Evolutionary conservation across 116 monocot genomes (phyloP).

Genomic region (Dioscorea cayenensis): DNA sequence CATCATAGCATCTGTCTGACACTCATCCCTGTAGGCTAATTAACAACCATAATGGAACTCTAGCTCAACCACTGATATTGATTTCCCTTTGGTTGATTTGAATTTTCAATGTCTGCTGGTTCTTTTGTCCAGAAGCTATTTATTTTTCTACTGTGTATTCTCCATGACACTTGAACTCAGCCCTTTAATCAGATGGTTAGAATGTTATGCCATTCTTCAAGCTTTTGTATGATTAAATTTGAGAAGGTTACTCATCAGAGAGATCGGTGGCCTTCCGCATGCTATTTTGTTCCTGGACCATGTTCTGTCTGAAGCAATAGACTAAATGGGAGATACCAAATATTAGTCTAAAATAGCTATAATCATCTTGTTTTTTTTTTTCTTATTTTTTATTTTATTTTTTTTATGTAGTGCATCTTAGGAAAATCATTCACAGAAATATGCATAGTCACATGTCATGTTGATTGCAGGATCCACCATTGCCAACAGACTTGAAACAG

Average conservation of each 20-base stretch:
- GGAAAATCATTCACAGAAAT: neutral
- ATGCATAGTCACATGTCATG: neutral
- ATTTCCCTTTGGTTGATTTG: no score
- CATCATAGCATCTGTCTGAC: no score
- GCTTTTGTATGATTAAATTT: neutral
- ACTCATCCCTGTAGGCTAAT: no score
- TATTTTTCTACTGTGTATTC: no score
- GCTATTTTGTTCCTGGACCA: neutral
- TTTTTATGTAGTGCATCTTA: no score
- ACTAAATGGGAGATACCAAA: neutral
- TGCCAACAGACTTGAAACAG: conserved; percentile 74
- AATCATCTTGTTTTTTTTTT: neutral
- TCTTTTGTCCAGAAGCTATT: no score
- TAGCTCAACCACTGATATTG: no score
- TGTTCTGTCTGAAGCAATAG: neutral
- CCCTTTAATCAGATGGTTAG: no score
- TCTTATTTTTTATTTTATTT: no score
- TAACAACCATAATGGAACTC: no score
- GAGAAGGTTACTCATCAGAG: neutral
- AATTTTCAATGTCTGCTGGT: no score
- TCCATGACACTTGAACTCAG: no score
- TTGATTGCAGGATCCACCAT: conserved; percentile 63
- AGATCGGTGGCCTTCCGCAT: neutral
- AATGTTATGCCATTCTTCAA: neutral
- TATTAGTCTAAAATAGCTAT: neutral